Base-by-base conservation (phyloP, 2,329 filamentous ascomycete species). In the Ophiocordyceps camponoti-leonardi region DNA sequence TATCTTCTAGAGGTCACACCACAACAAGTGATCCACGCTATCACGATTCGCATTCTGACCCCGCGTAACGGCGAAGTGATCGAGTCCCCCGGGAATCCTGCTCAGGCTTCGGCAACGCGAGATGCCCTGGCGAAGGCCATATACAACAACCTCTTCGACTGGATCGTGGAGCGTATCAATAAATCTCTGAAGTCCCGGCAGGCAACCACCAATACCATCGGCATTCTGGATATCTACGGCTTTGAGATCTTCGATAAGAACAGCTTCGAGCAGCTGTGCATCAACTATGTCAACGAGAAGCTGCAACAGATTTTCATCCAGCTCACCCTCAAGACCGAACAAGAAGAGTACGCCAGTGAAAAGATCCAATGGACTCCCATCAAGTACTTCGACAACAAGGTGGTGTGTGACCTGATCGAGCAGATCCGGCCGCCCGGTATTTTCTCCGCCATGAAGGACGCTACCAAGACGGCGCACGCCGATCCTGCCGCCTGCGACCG, bases 231-330 rank as follows among this genome's bases (percentile, higher is more conserved):
- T 72, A 98, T 98, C 53, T 98, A 98, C 61, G 92, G 92, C 2
- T 98, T 98, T 58, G 92, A 98, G 61, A 98, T 98, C 53, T 98
- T 98, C 54, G 92, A 98, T 61, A 92, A 90, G 67, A 98, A 98
- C 68, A 95, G 86, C 52, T 98, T 98, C 57, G 92, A 98, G 62
- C 92, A 98, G 65, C 77, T 98, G 8, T 98, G 92, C 66, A 98
- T 98, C 73, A 98, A 98, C 69, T 98, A 96, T 58, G 93, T 96
- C 58, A 98, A 98, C 64, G 92, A 98, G 67, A 98, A 98, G 65
- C 70, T 98, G 47, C 92, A 98, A 65, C 92, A 98, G 59, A 96
- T 98, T 56, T 98, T 98, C 61, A 98, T 98, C 54, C 92, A 98
- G 63, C 71, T 98, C 54, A 98, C 92, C 0, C 66, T 98, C 50